Percentiles rank a stretch among this genome's conserved stretches.
Evolutionary conservation across 345 rosid genomes (phyloP).

Genomic region (Kernera saxatilis): DNA sequence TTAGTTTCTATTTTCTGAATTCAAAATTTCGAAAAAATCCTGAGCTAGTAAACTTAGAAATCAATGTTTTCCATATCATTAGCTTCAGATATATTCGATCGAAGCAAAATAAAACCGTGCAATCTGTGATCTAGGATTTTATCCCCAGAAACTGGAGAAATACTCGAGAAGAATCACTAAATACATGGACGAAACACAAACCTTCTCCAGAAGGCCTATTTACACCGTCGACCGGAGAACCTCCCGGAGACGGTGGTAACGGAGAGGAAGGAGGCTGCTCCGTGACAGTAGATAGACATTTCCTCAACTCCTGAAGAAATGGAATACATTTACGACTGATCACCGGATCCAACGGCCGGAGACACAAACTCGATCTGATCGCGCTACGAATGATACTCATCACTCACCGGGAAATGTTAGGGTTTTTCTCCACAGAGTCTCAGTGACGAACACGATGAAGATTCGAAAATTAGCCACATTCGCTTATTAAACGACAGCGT

Average conservation of each 20-base stretch:
- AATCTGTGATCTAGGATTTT: conserved; percentile 1
- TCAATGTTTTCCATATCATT: not conserved
- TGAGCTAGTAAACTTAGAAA: not conserved
- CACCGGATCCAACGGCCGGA: conserved; percentile 13
- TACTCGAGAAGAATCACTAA: not conserved
- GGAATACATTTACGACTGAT: conserved; percentile 6
- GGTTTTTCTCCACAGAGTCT: conserved; percentile 14
- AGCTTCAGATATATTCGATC: not conserved
- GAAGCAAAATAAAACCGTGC: not conserved
- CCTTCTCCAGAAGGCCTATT: conserved; percentile 23
- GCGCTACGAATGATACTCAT: conserved; percentile 42
- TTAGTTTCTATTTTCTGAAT: not conserved
- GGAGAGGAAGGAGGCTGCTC: conserved; percentile 38
- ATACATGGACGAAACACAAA: not conserved
- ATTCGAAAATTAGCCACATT: not conserved
- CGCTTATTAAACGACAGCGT: not conserved
- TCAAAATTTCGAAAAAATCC: not conserved
- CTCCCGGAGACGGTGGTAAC: conserved; percentile 28
- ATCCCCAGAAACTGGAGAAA: not conserved
- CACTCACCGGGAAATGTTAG: conserved; percentile 22
- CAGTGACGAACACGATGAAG: conserved; percentile 12
- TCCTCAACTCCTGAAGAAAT: conserved; percentile 31
- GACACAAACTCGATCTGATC: conserved; percentile 27
- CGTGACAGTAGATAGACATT: conserved; percentile 47
- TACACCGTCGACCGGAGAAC: conserved; percentile 30